Percentiles rank a stretch among this genome's conserved stretches.
Conservation (phyloP, 495 filamentous ascomycete genomes). For the Lepraria neglecta region DNA sequence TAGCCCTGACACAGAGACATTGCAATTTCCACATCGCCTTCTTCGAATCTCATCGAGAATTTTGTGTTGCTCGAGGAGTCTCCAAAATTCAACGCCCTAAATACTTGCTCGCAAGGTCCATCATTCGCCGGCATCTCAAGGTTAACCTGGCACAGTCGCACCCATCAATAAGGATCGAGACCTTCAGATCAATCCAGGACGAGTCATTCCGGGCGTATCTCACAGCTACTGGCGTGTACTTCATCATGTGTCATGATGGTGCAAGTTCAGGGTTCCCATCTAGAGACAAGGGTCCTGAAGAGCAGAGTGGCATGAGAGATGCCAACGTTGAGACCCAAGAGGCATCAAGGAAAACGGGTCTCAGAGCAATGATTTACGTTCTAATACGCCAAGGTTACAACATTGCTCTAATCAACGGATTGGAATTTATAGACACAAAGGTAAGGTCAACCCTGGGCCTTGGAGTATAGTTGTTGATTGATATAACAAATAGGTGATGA, state of each 20-base stretch:
- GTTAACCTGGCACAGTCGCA: constrained; percentile 30
- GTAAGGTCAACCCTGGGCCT: constrained; percentile 27
- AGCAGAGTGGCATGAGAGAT: background rate
- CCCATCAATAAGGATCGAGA: constrained; percentile 36
- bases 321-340: constrained; percentile 11
- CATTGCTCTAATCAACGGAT: constrained; percentile 51
- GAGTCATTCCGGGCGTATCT: constrained; percentile 50
- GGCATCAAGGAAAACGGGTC: constrained; percentile 27
- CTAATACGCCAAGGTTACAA: constrained; percentile 48
- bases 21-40: constrained; percentile 67
- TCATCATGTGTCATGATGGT: constrained; percentile 66
- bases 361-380: constrained; percentile 45
- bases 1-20: constrained; percentile 50
- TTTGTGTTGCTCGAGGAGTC: constrained; percentile 41
- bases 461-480: background rate
- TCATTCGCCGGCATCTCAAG: constrained; percentile 58
- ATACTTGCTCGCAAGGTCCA: constrained; percentile 54
- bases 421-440: constrained; percentile 58
- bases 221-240: constrained; percentile 45
- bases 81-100: constrained; percentile 32
- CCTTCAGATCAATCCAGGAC: constrained; percentile 43
- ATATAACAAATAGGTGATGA: constrained; percentile 33
- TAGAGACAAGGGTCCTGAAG: background rate
- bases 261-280: constrained; percentile 25
- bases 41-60: constrained; percentile 46